Base-by-base conservation (phyloP, 225 moss, liverwort and hornwort species). In the Pseudoscleropodium purum region DNA sequence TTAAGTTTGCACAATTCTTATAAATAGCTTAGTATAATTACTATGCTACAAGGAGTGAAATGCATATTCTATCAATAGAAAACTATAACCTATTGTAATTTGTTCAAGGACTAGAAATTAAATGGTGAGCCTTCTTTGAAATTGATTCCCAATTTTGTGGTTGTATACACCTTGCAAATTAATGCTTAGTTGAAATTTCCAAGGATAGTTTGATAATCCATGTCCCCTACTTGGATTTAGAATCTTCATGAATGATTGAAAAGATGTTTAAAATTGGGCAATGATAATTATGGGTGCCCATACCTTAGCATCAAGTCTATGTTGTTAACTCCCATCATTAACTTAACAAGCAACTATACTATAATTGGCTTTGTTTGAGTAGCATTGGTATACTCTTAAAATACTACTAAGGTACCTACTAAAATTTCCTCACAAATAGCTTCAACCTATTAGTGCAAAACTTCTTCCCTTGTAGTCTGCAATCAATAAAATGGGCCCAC, bases 241-340 rank as follows among this genome's bases (percentile, higher is more conserved):
- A 49, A 49, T 19, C 26, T 31, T 5, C 11, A 19, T 33, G 0
- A 51, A 51, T 33, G 13, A 2, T 1, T 20, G 2, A 20, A 33
- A 33, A 19, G 31, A 51, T 75, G 12, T 33, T 18, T 0, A 51
- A 49, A 31, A 31, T 31, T 12, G 4, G n/a, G n/a, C n/a, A 3
- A 0, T 45, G 2, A 45, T 45, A 18, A 75, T 20, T 33, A 18
- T 33, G 8, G 45, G 0, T 49, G 19, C 20, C 7, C 1, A 20
- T 12, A 51, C 2, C 1, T 33, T 75, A 31, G 4, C 1, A 75
- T 7, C 4, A 49, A 74, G 2, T 45, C 18, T 75, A 2, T 0
- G 31, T 49, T 31, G 1, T 12, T 0, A 0, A 31, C 0, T 45
- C 6, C 11, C 5, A 45, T 10, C 4, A 75, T 31, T 45, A 18